Evolutionary conservation across 495 filamentous ascomycete genomes (phyloP).

Genomic region (Platismatia glauca): DNA sequence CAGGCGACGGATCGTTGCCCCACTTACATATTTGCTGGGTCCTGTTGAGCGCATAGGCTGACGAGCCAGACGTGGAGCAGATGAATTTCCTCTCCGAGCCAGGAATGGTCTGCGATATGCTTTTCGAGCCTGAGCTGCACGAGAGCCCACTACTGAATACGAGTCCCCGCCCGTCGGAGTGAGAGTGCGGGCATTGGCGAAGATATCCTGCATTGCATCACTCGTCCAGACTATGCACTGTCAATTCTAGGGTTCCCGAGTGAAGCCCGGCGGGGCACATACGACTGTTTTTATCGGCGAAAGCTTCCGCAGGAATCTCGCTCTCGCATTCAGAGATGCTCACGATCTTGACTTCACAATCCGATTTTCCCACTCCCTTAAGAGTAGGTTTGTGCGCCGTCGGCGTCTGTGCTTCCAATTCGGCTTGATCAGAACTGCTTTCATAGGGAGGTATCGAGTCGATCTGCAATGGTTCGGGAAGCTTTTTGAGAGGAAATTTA

Average conservation of each 20-base stretch:
- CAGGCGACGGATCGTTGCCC: constrained; percentile 2
- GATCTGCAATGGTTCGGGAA: neutral
- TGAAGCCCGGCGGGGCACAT: neutral
- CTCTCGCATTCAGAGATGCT: constrained; percentile 2
- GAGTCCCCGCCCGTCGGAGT: neutral
- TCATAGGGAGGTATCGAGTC: neutral
- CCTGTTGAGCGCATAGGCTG: neutral
- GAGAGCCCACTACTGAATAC: neutral
- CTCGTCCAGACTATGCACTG: neutral
- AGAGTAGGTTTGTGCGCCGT: neutral
- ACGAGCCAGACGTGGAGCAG: neutral
- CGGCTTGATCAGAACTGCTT: neutral
- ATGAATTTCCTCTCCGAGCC: neutral
- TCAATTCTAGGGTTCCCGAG: neutral
- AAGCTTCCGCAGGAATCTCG: neutral
- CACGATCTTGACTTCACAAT: constrained; percentile 1
- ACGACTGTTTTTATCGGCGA: neutral
- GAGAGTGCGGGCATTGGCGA: neutral
- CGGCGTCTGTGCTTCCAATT: neutral
- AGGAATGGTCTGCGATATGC: constrained; percentile 1
- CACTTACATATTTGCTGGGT: constrained; percentile 2
- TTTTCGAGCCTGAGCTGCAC: constrained; percentile 2
- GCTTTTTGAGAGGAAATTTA: neutral
- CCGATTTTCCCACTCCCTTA: neutral
- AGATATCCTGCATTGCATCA: constrained; percentile 1